Evolutionary conservation across 306 rosid genomes (phyloP), one percentile per base, ranked within the genome.

Genomic region (Cucumis melo): DNA sequence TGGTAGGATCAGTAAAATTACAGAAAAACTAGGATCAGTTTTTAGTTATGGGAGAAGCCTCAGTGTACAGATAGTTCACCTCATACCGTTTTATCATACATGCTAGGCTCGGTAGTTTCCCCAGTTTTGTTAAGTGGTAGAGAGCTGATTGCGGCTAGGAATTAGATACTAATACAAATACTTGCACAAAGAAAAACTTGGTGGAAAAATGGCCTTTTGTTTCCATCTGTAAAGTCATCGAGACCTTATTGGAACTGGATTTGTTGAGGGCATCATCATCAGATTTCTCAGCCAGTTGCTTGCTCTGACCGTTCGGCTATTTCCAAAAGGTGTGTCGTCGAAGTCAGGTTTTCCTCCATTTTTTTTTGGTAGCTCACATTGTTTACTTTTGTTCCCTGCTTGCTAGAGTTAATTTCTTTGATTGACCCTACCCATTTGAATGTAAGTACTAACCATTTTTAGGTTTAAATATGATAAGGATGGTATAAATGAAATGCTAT

Each of bases 11-110:
- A 27, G 80, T 74, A 61, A 8, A 46, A 21, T 16, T 53, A 6
- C 44, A 76, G 68, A 44, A 78, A 63, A 61, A 46, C 68, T 39
- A 63, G 76, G 81, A 57, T 62, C 80, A 80, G 78, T 79, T 84
- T 79, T 83, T 51, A 50, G 62, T 9, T 17, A 10, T 19, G 44
- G 46, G 63, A 54, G 48, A 46, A 46, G 58, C 75, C 63, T 54
- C 77, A 54, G 10, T 73, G 77, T 73, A 73, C 48, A 73, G 77
- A 46, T 72, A 67, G 54, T 24, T 46, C 44, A 42, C 75, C 2
- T 70, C 39, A 70, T 70, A 70, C 75, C 7, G 56, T 46, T 21
- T 68, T 12, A 20, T 38, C 54, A 14, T 32, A 32, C 5, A 32
- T 46, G 74, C n/a, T 70, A 70, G 75, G 39, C 75, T 14, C 14